These are phyloP conservation scores for Noccaea bulbosa DNA, from an alignment of 345 rosid species.

Conservation along the genomic window DNA sequence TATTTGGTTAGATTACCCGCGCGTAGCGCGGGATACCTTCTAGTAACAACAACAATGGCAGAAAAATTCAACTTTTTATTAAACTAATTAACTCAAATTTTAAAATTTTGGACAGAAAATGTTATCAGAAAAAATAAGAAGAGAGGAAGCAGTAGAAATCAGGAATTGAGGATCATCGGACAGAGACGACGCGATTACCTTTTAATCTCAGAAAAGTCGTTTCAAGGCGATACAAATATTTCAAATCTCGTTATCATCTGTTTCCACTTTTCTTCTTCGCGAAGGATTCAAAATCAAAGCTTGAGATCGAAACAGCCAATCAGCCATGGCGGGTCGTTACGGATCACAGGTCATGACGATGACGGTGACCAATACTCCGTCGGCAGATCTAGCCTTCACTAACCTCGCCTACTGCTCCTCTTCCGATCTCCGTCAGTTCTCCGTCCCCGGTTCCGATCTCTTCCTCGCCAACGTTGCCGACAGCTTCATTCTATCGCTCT, in stretches of 20 bases:
- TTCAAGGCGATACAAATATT: neutral
- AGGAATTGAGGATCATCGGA: no score
- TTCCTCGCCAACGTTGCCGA: slow-evolving; percentile 70
- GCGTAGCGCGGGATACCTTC: no score
- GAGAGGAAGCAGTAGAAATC: no score
- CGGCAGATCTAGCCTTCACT: slow-evolving; percentile 79
- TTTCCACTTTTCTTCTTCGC: slow-evolving; percentile 22
- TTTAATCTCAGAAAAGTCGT: neutral
- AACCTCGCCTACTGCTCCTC: slow-evolving; percentile 88
- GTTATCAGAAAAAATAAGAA: no score
- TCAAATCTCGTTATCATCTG: neutral
- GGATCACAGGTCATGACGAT: slow-evolving; percentile 56
- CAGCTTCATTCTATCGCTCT: slow-evolving; percentile 66
- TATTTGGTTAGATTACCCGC: no score
- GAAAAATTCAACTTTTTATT: no score
- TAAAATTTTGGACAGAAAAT: no score
- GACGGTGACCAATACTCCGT: slow-evolving; percentile 81
- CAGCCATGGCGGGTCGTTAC: slow-evolving; percentile 62
- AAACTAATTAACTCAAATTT: no score
- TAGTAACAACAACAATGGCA: no score
- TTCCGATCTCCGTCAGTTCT: slow-evolving; percentile 79
- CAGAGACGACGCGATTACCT: neutral
- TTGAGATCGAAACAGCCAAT: slow-evolving; percentile 42
- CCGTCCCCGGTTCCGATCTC: slow-evolving; percentile 74
- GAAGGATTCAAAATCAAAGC: slow-evolving; percentile 26